phyloP scores from a whole-genome alignment of 2,329 filamentous ascomycete genomes.

The Sarocladiaceae sp. region DNA sequence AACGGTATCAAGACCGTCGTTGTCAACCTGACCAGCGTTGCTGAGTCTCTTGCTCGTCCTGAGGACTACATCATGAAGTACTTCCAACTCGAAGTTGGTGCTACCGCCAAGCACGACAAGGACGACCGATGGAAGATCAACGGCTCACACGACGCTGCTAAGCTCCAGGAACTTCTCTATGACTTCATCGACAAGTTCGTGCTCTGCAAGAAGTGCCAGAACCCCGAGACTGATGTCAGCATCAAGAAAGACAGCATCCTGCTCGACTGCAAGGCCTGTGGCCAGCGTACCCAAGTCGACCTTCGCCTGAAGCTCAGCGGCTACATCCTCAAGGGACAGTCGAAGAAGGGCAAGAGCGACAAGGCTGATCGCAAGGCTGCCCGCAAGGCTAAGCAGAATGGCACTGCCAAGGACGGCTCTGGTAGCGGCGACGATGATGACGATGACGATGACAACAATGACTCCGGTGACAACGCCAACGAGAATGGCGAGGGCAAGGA shows the following conservation, averaged over 20 bases:
- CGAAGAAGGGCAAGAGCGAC: slow-evolving; percentile 98
- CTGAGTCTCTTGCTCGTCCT: slow-evolving; percentile 85
- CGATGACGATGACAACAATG: slow-evolving; percentile 46
- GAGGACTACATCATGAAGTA: slow-evolving; percentile 98
- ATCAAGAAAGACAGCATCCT: slow-evolving; percentile 80
- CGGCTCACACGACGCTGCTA: slow-evolving; percentile 88
- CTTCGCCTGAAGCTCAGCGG: slow-evolving; percentile 91
- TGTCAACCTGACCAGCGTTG: slow-evolving; percentile 93
- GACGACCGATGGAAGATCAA: slow-evolving; percentile 99
- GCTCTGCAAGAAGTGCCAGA: slow-evolving; percentile 99
- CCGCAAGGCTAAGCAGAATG: slow-evolving; percentile 80
- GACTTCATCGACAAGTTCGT: slow-evolving; percentile 99
- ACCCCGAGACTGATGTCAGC: slow-evolving; percentile 93
- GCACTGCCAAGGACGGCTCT: slow-evolving; percentile 52
- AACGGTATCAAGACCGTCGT: slow-evolving; percentile 99
- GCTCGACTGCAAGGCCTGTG: slow-evolving; percentile 93
- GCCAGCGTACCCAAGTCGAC: slow-evolving; percentile 87
- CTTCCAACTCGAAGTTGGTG: slow-evolving; percentile 97
- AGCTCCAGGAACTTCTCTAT: slow-evolving; percentile 97
- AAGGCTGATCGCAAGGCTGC: slow-evolving; percentile 90
- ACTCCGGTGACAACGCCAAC: slow-evolving; percentile 37
- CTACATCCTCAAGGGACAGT: slow-evolving; percentile 95
- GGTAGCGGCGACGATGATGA: slow-evolving; percentile 58
- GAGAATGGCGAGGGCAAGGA: slow-evolving; percentile 49
- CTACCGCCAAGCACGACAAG: slow-evolving; percentile 96